A percentile compares a stretch with the other conserved stretches of the same genome.
Evolutionary conservation across 2,329 filamentous ascomycete species (phyloP).

Genomic region (Catunica adiposa): DNA sequence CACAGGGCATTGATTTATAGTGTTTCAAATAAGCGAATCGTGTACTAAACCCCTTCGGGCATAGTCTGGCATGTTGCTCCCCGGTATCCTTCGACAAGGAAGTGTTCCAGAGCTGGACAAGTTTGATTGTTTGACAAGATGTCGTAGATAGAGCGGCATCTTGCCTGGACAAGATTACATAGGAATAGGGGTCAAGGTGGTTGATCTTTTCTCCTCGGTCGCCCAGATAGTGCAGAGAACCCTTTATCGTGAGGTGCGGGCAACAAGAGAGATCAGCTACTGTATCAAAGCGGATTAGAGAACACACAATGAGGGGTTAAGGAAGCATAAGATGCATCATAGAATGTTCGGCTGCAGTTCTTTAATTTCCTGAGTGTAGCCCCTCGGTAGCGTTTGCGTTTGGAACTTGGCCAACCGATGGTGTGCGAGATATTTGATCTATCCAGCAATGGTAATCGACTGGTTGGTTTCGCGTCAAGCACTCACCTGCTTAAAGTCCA

Average conservation of each 20-base stretch:
- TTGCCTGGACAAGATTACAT: too few relatives aligned
- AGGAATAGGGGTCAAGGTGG: too few relatives aligned
- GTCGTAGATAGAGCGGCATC: too few relatives aligned
- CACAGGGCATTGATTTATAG: constrained; percentile 10
- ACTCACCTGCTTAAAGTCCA: too few relatives aligned
- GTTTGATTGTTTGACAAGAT: not conserved
- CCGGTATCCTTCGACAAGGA: not conserved
- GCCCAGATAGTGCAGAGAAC: too few relatives aligned
- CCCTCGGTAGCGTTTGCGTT: not conserved
- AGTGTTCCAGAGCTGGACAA: not conserved
- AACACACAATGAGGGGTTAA: not conserved
- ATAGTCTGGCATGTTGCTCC: not conserved
- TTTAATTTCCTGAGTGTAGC: not conserved
- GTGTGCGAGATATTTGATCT: too few relatives aligned
- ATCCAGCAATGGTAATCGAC: too few relatives aligned
- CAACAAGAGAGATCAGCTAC: not conserved
- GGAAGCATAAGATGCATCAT: not conserved
- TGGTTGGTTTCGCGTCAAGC: too few relatives aligned
- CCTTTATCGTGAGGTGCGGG: not conserved
- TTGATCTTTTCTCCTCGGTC: too few relatives aligned
- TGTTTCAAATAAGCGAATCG: constrained; percentile 13
- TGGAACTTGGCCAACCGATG: not conserved
- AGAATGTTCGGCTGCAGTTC: not conserved
- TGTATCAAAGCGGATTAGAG: not conserved
- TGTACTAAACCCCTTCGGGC: constrained; percentile 7